A percentile compares a stretch with the other conserved stretches of the same genome.
Conservation (phyloP, 331 rosid species). For the Saraca asoca region DNA sequence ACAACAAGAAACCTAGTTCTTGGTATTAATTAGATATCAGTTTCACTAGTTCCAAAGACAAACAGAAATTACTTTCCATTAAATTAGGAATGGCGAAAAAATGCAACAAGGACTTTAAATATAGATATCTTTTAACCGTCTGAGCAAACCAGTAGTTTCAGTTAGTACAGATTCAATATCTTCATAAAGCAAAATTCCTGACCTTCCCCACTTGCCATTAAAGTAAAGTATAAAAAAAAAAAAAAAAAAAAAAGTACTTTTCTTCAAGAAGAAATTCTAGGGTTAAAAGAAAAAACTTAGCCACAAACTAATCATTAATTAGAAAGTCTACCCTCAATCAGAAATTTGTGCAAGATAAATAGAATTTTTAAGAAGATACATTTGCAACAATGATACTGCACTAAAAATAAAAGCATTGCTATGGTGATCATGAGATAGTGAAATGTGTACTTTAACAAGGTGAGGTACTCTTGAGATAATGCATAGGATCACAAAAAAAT, state of each 20-base stretch:
- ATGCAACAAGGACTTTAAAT: constrained; percentile 15
- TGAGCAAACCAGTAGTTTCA: neutral
- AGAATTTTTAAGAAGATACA: constrained; percentile 9
- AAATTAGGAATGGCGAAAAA: constrained; percentile 19
- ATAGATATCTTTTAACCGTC: neutral
- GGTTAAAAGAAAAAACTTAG: neutral
- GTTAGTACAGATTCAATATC: neutral
- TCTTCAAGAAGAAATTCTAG: neutral
- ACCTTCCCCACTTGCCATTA: neutral
- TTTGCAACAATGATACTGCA: constrained; percentile 3
- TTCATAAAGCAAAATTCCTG: neutral
- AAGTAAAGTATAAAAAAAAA: constrained; percentile 3
- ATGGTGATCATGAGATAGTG: constrained; percentile 13
- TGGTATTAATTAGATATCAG: neutral
- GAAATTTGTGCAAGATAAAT: neutral
- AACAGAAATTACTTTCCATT: neutral
- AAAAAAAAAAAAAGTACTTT: neutral
- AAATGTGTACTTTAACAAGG: neutral
- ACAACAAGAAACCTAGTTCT: constrained; percentile 18
- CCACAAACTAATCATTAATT: neutral
- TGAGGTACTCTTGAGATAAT: constrained; percentile 1
- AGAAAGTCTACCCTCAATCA: constrained; percentile 2
- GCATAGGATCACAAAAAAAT: too few relatives aligned
- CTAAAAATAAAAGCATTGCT: neutral
- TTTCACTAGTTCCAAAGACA: constrained; percentile 20